Conservation (phyloP, 2,329 filamentous ascomycete genomes). For the Aspergillus sp. region DNA sequence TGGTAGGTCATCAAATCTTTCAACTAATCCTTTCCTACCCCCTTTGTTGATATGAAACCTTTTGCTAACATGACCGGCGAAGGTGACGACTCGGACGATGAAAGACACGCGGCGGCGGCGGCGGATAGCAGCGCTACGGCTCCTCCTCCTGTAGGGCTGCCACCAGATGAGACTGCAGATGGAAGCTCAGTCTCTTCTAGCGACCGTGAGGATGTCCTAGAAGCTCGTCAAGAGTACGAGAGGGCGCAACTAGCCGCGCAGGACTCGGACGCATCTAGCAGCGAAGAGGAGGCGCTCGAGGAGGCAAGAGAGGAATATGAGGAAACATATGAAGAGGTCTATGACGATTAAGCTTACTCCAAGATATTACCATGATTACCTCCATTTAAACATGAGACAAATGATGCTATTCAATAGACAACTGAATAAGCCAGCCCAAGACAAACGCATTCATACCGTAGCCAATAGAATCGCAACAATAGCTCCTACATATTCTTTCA, state of each 20-base stretch:
- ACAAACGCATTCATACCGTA: too few relatives aligned
- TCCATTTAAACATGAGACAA: too few relatives aligned
- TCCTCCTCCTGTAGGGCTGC: slow-evolving; percentile 1
- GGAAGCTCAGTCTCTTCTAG: background rate
- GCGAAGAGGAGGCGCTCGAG: slow-evolving; percentile 4
- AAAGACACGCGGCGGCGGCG: background rate
- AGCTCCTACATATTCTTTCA: too few relatives aligned
- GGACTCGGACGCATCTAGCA: slow-evolving; percentile 7
- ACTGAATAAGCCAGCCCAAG: too few relatives aligned
- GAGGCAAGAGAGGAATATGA: slow-evolving; percentile 3
- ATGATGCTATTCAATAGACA: too few relatives aligned
- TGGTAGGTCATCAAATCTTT: background rate
- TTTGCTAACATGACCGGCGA: too few relatives aligned
- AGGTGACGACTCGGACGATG: background rate
- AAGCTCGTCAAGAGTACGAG: slow-evolving; percentile 7
- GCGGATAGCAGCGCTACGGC: background rate
- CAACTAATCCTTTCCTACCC: background rate
- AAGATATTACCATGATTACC: too few relatives aligned
- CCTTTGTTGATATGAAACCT: too few relatives aligned
- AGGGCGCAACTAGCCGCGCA: background rate
- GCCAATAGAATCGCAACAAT: too few relatives aligned
- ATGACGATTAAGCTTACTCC: background rate
- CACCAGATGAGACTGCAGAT: slow-evolving; percentile 3
- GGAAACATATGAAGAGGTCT: slow-evolving; percentile 1
- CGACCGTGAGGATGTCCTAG: slow-evolving; percentile 5